Conservation (phyloP, 169 alveolate genomes). For the Babesia ovis region DNA sequence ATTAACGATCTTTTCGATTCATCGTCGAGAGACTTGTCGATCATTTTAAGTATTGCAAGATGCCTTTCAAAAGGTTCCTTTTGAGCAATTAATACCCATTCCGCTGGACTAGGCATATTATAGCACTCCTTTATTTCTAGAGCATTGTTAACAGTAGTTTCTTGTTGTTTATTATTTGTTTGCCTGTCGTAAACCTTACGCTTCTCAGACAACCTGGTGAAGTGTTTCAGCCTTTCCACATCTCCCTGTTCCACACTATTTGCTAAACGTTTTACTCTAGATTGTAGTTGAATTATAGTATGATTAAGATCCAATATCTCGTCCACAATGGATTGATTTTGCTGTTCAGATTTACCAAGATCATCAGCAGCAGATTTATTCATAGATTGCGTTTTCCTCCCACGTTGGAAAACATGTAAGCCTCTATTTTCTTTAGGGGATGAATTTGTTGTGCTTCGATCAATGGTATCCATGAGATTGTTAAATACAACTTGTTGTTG, state of each 20-base stretch:
- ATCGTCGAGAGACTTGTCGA: conserved; percentile 16
- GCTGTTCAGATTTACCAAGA: not conserved
- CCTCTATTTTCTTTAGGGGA: not conserved
- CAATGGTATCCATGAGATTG: conserved; percentile 35
- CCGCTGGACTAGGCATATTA: conserved; percentile 40
- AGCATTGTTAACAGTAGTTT: not conserved
- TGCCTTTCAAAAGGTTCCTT: conserved; percentile 35
- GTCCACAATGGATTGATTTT: not conserved
- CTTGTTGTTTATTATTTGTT: not conserved
- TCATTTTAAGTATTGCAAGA: conserved; percentile 31
- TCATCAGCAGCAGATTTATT: not conserved
- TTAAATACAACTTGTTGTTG: conserved; percentile 16
- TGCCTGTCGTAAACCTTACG: conserved; percentile 14
- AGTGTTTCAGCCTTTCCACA: conserved; percentile 11
- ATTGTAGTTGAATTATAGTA: conserved; percentile 26
- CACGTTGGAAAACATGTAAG: not conserved
- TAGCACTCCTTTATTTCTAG: not conserved
- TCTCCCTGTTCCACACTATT: conserved; percentile 29
- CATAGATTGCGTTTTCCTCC: not conserved
- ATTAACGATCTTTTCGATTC: conserved; percentile 14
- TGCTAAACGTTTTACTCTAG: conserved; percentile 16
- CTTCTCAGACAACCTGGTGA: conserved; percentile 6
- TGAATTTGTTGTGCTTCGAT: not conserved
- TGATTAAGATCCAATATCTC: conserved; percentile 18
- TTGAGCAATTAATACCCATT: conserved; percentile 29